Base-by-base conservation (phyloP, 148 eudicot species). In the Arctostaphylos glauca region DNA sequence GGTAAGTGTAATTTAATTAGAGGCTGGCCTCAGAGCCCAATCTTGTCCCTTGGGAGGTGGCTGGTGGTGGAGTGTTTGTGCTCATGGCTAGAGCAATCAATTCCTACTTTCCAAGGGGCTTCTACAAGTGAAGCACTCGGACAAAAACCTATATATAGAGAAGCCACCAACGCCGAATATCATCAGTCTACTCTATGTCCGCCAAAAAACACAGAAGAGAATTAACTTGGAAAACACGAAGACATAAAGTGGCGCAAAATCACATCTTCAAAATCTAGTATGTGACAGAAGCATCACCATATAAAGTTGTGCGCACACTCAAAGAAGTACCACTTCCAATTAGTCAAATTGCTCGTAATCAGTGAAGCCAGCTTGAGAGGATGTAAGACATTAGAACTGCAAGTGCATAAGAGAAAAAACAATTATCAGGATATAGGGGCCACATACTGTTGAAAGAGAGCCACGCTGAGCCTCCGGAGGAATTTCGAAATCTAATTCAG, bases 401-500 rank as follows among this genome's bases (percentile, higher is more conserved):
- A 46, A 53, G 6, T 9, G 56, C 12, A 38, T 23, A 31, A 38
- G 19, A 74, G 18, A 74, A 76, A n/a, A 54, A 14, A 71, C 73
- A 66, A 80, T 23, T 38, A 50, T 13, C 74, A 78, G 50, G 64
- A 59, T 74, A 70, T 55, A 73, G 73, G 59, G 81, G 59, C 83
- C 75, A 87, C 75, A 87, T 91, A 96, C 99, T 44, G 98, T 94
- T 71, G 98, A 96, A 52, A 96, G 84, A 83, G 94, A 93, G 60
- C 99, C 99, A 84, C 98, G 94, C 84, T 96, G 99, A 85, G 99
- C 91, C 88, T 94, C 98, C 5, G 95, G 94, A 44, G 99, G 99
- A 64, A 96, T 96, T 93, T 96, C 99, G 75, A 96, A 96, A 81
- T 94, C 99, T 83, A 96, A 86, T 89, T 96, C 98, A 81, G 95